These are phyloP conservation scores for Antitrichia curtipendula DNA, from an alignment of 225 moss, liverwort and hornwort species.

Conservation along the genomic window DNA sequence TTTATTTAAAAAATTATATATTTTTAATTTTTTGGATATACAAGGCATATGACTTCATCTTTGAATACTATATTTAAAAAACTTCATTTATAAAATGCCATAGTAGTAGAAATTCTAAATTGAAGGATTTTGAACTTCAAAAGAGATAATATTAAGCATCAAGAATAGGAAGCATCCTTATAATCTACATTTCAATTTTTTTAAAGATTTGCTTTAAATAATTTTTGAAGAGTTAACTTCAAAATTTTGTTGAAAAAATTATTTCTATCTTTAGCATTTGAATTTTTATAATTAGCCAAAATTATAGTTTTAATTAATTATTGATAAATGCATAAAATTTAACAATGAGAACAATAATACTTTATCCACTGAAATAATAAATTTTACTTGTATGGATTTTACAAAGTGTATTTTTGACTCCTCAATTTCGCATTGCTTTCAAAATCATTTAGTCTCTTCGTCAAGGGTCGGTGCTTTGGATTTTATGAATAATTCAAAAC, in stretches of 20 bases:
- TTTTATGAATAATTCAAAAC: no score
- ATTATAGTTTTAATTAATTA: no score
- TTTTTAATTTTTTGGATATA: no score
- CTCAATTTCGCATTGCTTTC: no score
- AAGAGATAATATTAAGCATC: background rate
- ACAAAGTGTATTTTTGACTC: no score
- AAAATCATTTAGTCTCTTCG: no score
- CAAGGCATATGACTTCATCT: background rate
- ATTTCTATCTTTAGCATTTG: background rate
- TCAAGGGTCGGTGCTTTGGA: no score
- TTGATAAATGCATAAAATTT: no score
- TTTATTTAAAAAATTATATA: background rate
- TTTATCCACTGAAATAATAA: no score
- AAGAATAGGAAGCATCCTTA: background rate
- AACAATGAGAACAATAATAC: no score
- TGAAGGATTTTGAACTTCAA: background rate
- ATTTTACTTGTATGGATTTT: no score
- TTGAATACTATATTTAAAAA: background rate
- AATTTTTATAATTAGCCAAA: no score
- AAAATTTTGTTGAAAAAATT: accelerated
- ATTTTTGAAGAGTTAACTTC: background rate
- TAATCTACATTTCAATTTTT: background rate
- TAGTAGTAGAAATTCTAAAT: background rate
- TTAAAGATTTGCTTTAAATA: background rate
- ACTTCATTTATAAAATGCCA: background rate